These are phyloP conservation scores for Fusarium pseudocircinatum DNA, from an alignment of 2,329 filamentous ascomycete species.

Conservation along the genomic window DNA sequence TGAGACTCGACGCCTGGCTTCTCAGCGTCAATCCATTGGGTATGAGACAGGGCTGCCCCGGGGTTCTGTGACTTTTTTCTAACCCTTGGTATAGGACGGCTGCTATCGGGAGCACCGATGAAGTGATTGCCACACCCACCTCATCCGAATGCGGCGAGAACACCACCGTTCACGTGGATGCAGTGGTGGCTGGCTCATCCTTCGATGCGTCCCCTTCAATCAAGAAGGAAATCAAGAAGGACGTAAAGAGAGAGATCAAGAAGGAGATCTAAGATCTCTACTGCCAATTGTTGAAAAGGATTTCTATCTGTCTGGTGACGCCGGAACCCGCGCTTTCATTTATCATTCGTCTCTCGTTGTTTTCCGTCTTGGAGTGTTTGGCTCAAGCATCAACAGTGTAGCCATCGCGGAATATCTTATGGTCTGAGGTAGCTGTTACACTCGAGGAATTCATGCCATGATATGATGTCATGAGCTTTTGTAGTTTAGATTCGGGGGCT, in stretches of 20 bases:
- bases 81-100: slow-evolving; percentile 49
- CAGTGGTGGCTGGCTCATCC: slow-evolving; percentile 56
- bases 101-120: slow-evolving; percentile 53
- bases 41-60: slow-evolving; percentile 44
- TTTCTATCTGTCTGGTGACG: background rate
- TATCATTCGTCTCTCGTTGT: slow-evolving; percentile 15
- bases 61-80: slow-evolving; percentile 44
- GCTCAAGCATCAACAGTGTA: slow-evolving; percentile 39
- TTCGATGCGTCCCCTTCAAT: slow-evolving; percentile 57
- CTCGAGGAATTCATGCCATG: slow-evolving; percentile 45
- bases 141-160: slow-evolving; percentile 64
- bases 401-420: slow-evolving; percentile 50
- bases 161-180: slow-evolving; percentile 64
- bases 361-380: slow-evolving; percentile 32
- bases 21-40: slow-evolving; percentile 49
- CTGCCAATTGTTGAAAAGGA: background rate
- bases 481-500: slow-evolving; percentile 52
- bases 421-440: slow-evolving; percentile 49
- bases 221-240: slow-evolving; percentile 55
- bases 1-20: slow-evolving; percentile 44
- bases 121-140: slow-evolving; percentile 51
- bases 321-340: slow-evolving; percentile 6
- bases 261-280: slow-evolving; percentile 37
- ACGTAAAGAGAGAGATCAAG: slow-evolving; percentile 48
- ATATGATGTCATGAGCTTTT: slow-evolving; percentile 50